Base-by-base conservation (phyloP, 2,329 filamentous ascomycete genomes). In the Penicillium freii region DNA sequence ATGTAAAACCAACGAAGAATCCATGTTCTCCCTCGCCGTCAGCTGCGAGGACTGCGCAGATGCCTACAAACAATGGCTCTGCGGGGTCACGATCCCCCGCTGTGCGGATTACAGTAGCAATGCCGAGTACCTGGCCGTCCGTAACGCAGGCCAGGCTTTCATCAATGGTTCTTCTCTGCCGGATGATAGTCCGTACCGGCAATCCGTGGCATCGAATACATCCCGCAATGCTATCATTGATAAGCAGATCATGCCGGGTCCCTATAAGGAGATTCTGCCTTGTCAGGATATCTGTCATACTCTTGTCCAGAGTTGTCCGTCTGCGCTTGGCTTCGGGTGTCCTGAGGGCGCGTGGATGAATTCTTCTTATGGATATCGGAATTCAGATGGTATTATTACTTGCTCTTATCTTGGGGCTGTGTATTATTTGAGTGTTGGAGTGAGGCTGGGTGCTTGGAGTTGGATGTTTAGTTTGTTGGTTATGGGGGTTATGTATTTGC, bases 31-130 rank as follows among this genome's bases (percentile, higher is more conserved):
- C 1, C 85, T 97, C 15, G 89, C 86, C 1, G 84, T 87, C 42
- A 84, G 76, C 64, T 99, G 94, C 78, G 74, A 79, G 43, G 84
- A 95, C 73, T 99, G 94, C 75, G 84, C 80, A 17, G 69, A 72
- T 0, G 91, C 91, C 9, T 99, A 99, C 82, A 97, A 95, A 73
- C 81, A 87, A 69, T 99, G 94, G 94, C 86, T 99, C 21, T 99
- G 94, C 78, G 89, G 91, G 25, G 92, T 97, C 29, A 89, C 87
- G 17, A 94, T 99, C 60, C 94, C 94, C 1, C 89, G 92, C 31
- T 99, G 94, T 78, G 88, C 91, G 69, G 93, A 97, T 76, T 94
- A 90, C 67, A 84, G 82, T 50, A 84, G 81, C 48, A 67, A 73
- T 1, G 78, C 80, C 15, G 52, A 79, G 1, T 86, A 78, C 69